A percentile compares a stretch with the other conserved stretches of the same genome.
Evolutionary conservation across 768 basidiomycete species (phyloP).

Genomic region (Daedaleopsis nitida): DNA sequence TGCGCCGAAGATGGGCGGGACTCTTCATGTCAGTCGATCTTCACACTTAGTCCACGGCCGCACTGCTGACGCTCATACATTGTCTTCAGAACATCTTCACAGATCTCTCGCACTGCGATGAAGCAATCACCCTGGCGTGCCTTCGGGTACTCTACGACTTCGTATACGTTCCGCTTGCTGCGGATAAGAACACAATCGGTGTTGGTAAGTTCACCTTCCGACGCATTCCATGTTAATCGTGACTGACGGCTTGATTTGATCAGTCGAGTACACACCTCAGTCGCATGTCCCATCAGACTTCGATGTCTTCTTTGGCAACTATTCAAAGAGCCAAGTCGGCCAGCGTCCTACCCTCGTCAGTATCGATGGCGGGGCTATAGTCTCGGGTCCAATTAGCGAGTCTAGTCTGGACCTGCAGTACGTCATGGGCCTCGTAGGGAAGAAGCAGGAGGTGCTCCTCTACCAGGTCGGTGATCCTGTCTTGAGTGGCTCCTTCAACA

Average conservation of each 20-base stretch:
- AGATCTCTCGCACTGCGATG: slow-evolving; percentile 29
- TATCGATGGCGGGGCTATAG: slow-evolving; percentile 44
- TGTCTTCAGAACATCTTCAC: slow-evolving; percentile 9
- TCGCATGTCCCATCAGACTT: slow-evolving; percentile 45
- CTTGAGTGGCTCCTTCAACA: slow-evolving; percentile 43
- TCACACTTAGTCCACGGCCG: background rate
- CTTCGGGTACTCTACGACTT: slow-evolving; percentile 35
- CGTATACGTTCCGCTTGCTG: slow-evolving; percentile 26
- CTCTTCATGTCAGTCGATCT: background rate
- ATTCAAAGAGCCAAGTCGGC: slow-evolving; percentile 41
- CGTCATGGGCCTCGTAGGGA: slow-evolving; percentile 48
- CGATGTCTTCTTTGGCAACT: slow-evolving; percentile 45
- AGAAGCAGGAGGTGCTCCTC: slow-evolving; percentile 24
- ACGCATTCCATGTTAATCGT: background rate
- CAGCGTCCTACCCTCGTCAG: slow-evolving; percentile 38
- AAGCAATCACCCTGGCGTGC: slow-evolving; percentile 33
- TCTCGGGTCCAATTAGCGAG: slow-evolving; percentile 44
- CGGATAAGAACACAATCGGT: slow-evolving; percentile 32
- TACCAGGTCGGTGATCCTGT: slow-evolving; percentile 28
- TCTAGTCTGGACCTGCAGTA: slow-evolving; percentile 77
- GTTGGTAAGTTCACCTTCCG: slow-evolving; percentile 26
- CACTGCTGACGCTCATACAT: background rate
- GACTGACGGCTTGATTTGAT: background rate
- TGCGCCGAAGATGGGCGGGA: background rate
- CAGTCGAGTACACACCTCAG: slow-evolving; percentile 47